Evolutionary conservation across 2,329 filamentous ascomycete species (phyloP).

Genomic region (Blumeriella jaapii): DNA sequence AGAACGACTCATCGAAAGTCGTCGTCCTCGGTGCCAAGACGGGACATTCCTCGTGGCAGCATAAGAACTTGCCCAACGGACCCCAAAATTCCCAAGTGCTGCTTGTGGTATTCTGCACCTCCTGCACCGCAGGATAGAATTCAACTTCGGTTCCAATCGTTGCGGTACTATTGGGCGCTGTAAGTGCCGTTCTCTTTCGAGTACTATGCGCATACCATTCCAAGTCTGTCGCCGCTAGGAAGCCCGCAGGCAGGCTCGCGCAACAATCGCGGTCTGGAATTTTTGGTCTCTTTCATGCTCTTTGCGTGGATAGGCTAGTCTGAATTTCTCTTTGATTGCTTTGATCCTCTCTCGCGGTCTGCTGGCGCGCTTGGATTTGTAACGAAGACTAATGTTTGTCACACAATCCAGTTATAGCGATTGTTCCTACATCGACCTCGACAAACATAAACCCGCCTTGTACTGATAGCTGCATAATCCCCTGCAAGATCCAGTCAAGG

Average conservation of each 20-base stretch:
- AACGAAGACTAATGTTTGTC: slow-evolving; percentile 23
- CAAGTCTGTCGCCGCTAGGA: slow-evolving; percentile 6
- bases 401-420: slow-evolving; percentile 17
- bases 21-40: slow-evolving; percentile 12
- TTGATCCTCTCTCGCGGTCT: slow-evolving; percentile 9
- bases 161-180: slow-evolving; percentile 12
- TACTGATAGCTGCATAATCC: slow-evolving; percentile 11
- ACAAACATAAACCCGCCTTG: slow-evolving; percentile 13
- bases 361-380: slow-evolving; percentile 1
- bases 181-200: slow-evolving; percentile 16
- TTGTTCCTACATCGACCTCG: slow-evolving; percentile 8
- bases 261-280: slow-evolving; percentile 2
- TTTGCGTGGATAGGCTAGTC: too few relatives aligned
- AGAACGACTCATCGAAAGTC: slow-evolving; percentile 11
- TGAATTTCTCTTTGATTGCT: slow-evolving; percentile 14
- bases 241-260: slow-evolving; percentile 2
- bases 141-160: slow-evolving; percentile 3
- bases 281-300: too few relatives aligned
- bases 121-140: too few relatives aligned
- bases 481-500: slow-evolving; percentile 11
- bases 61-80: slow-evolving; percentile 7
- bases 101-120: too few relatives aligned
- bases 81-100: slow-evolving; percentile 2
- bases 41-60: slow-evolving; percentile 12
- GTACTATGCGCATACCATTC: slow-evolving; percentile 8